Base-by-base conservation (phyloP, 257 asterid species). In the Fraxinus excelsior region DNA sequence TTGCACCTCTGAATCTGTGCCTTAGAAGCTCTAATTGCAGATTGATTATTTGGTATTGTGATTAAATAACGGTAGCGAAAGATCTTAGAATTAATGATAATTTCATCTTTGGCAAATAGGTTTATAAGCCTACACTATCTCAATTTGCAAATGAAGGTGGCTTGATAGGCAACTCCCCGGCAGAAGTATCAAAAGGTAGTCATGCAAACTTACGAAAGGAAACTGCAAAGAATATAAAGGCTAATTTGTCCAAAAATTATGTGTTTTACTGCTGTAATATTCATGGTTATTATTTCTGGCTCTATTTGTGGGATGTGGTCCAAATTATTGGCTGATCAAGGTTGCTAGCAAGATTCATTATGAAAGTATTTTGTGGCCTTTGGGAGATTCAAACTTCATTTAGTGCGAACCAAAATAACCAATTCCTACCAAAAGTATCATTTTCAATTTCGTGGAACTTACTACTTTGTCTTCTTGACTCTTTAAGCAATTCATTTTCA, bases 101-200 rank as follows among this genome's bases (percentile, higher is more conserved):
- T 64, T 46, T 53, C 71, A 65, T 80, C 70, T 72, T 76, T 74
- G 72, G 67, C 74, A 74, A 60, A 72, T 85, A 95, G 99, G 97
- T 93, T 16, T 93, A 95, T 81, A 85, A 84, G 82, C 99, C 99
- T 70, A 76, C 97, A 62, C 78, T 95, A 66, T 87, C 96, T 76
- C 91, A 94, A 80, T 93, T 95, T 80, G 91, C 91, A 84, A 85
- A 82, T 74, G 96, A 84, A 78, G 98, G 99, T 77, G 99, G 99
- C 81, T 81, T 91, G 80, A 84, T 88, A 77, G 97, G 90, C 70
- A 86, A 84, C 87, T 86, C 91, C 35, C 99, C 97, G 1, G 97
- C 96, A 28, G 96, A 93, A 84, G 96, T 85, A 82, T 91, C 97
- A 78, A 88, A 83, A 88, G 99, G 99, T 95, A 84, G 78, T 62